These are phyloP conservation scores for Aspergillus cejpii DNA, from an alignment of 2,329 filamentous ascomycete genomes.

Conservation along the genomic window DNA sequence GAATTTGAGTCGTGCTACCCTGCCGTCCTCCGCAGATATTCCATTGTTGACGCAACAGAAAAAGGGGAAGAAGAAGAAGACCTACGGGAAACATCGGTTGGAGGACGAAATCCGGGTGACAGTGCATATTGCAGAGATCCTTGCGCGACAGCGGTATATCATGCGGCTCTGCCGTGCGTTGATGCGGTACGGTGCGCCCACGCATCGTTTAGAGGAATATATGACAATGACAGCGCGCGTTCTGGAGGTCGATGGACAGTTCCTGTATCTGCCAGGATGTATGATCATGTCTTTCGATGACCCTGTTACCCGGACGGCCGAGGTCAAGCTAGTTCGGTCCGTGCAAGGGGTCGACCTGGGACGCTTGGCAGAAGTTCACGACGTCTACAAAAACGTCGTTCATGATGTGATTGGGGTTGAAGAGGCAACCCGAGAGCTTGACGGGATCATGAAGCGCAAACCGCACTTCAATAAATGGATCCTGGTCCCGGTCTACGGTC, in stretches of 20 bases:
- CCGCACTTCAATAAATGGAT: slow-evolving; percentile 49
- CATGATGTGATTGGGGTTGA: slow-evolving; percentile 41
- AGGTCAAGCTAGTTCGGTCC: slow-evolving; percentile 39
- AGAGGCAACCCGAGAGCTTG: slow-evolving; percentile 36
- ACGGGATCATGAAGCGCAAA: slow-evolving; percentile 50
- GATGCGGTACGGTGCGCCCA: slow-evolving; percentile 85
- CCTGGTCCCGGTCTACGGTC: slow-evolving; percentile 61
- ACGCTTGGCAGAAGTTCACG: slow-evolving; percentile 38
- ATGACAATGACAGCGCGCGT: slow-evolving; percentile 81
- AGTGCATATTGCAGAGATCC: slow-evolving; percentile 59
- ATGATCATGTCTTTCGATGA: slow-evolving; percentile 62
- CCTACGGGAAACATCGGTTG: slow-evolving; percentile 18
- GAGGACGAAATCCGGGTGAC: slow-evolving; percentile 51
- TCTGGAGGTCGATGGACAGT: slow-evolving; percentile 79
- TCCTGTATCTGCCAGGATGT: slow-evolving; percentile 60
- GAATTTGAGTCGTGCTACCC: slow-evolving; percentile 30
- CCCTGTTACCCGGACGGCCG: slow-evolving; percentile 37
- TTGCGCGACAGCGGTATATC: slow-evolving; percentile 74
- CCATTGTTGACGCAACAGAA: slow-evolving; percentile 18
- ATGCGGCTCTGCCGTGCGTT: slow-evolving; percentile 75
- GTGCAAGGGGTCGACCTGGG: slow-evolving; percentile 38
- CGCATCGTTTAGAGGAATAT: slow-evolving; percentile 81
- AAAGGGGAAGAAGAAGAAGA: slow-evolving; percentile 19
- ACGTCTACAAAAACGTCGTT: slow-evolving; percentile 42
- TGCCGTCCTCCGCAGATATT: slow-evolving; percentile 24